Percentiles rank a stretch among this genome's conserved stretches.
phyloP scores from a whole-genome alignment of 805 yeast genomes.

The Ogataea trehaloabstinens region DNA sequence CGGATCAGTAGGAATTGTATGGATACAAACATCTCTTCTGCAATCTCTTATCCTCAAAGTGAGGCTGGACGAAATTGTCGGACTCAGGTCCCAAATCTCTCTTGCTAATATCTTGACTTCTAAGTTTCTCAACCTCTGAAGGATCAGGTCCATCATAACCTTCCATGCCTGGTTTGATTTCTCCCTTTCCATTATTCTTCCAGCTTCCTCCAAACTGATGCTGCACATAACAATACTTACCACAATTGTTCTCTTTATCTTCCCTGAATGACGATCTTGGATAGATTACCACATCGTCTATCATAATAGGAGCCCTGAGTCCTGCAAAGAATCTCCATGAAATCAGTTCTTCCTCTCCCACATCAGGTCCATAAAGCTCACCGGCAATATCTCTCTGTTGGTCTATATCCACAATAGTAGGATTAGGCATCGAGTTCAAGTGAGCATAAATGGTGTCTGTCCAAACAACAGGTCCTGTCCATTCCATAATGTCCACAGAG shows the following conservation, averaged over 20 bases:
- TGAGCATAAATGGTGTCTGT: slow-evolving; percentile 70
- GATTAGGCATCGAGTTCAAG: slow-evolving; percentile 43
- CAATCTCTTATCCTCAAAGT: slow-evolving; percentile 7
- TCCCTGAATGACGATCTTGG: slow-evolving; percentile 35
- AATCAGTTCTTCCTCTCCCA: slow-evolving; percentile 24
- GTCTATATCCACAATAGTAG: slow-evolving; percentile 34
- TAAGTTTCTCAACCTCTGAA: slow-evolving; percentile 16
- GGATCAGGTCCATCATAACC: slow-evolving; percentile 25
- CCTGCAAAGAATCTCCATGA: slow-evolving; percentile 36
- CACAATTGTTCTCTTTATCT: slow-evolving; percentile 33
- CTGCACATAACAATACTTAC: slow-evolving; percentile 33
- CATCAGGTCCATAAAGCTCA: slow-evolving; percentile 32
- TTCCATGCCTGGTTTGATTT: slow-evolving; percentile 31
- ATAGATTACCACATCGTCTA: slow-evolving; percentile 34
- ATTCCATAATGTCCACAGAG: slow-evolving; percentile 54
- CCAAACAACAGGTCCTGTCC: slow-evolving; percentile 83
- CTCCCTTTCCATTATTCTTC: slow-evolving; percentile 37
- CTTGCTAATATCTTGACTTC: slow-evolving; percentile 13
- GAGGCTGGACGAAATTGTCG: slow-evolving; percentile 5
- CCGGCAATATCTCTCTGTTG: slow-evolving; percentile 29
- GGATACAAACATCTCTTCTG: slow-evolving; percentile 23
- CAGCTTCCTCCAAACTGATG: slow-evolving; percentile 38
- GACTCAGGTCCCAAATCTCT: slow-evolving; percentile 12
- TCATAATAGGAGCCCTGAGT: slow-evolving; percentile 32
- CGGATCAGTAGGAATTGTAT: slow-evolving; percentile 22